A percentile compares a stretch with the other conserved stretches of the same genome.
These are phyloP conservation scores for Calonectria naviculata DNA, from an alignment of 2,329 filamentous ascomycete species.

Conservation along the genomic window DNA sequence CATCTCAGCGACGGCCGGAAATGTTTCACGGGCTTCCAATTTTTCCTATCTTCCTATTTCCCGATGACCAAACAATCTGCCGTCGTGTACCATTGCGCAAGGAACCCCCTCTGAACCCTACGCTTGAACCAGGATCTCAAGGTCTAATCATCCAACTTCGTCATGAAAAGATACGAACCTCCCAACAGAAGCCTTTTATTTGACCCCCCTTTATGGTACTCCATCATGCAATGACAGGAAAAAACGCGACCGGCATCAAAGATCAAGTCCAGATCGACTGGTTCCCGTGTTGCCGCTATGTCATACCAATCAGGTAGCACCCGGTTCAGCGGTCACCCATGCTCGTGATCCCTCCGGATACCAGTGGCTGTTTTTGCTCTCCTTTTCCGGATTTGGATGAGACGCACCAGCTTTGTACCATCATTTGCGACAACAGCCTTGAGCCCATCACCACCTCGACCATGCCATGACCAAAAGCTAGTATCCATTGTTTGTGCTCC, in stretches of 20 bases:
- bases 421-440: not conserved
- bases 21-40: not conserved
- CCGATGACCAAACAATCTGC: not conserved
- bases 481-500: not conserved
- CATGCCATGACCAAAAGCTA: not conserved
- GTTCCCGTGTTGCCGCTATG: not conserved
- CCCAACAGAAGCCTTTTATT: constrained; percentile 6
- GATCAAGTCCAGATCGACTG: constrained; percentile 4
- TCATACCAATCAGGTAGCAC: not conserved
- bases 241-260: not conserved
- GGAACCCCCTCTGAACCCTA: not conserved
- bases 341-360: not conserved
- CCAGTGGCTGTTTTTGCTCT: not conserved
- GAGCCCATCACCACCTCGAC: not conserved
- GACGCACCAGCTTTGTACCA: no score
- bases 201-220: constrained; percentile 16
- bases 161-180: constrained; percentile 24
- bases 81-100: not conserved
- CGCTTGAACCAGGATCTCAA: constrained; percentile 12
- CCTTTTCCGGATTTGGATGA: not conserved
- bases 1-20: not conserved
- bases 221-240: constrained; percentile 27
- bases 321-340: not conserved
- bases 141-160: constrained; percentile 16
- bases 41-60: not conserved